Evolutionary conservation across 2,329 filamentous ascomycete species (phyloP), one percentile per base, ranked within the genome.

Genomic region (Capronia americana): DNA sequence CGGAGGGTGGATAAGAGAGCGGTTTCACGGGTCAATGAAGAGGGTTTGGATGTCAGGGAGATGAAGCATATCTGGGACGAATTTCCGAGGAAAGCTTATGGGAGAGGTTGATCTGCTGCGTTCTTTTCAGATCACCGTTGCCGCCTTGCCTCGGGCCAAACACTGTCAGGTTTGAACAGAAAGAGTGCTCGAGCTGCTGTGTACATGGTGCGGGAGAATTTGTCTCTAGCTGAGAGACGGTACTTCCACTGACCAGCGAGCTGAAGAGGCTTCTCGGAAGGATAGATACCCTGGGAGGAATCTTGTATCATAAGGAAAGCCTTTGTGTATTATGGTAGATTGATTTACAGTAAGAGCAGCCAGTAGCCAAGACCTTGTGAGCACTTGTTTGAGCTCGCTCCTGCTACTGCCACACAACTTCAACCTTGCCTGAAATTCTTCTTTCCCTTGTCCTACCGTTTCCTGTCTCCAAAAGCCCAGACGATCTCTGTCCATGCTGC

Each of bases 31-130:
- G 4, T 57, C n/a, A 28, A 70, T 20, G 58, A 56, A 26, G 46
- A 61, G 32, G 54, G 17, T 1, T 51, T 56, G 14, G 64, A 69
- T 48, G 23, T 44, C 12, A 46, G 50, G 24, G 63, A 64, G 38
- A 41, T 69, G 50, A 55, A 32, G 23, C 12, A 38, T 32, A 14
- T 63, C 34, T 70, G 69, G 69, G 61, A 69, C 28, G 64, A 67
- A 4, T 67, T 65, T 64, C 67, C 64, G 4, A 28, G 54, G 54
- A 51, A 58, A 12, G 69, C 69, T 12, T 70, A 70, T 32, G 64
- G 64, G 7, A 62, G 66, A 17, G 48, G 23, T 23, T 70, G 53
- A 65, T 46, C 11, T 48, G 32, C 10, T 34, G 10, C 32, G 3
- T 34, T 34, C 10, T 11, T 8, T 41, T 6, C 38, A 44, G 12